A percentile compares a stretch with the other conserved stretches of the same genome.
Conservation (phyloP, 2,329 filamentous ascomycete genomes). For the Hymenoscyphus scutula region DNA sequence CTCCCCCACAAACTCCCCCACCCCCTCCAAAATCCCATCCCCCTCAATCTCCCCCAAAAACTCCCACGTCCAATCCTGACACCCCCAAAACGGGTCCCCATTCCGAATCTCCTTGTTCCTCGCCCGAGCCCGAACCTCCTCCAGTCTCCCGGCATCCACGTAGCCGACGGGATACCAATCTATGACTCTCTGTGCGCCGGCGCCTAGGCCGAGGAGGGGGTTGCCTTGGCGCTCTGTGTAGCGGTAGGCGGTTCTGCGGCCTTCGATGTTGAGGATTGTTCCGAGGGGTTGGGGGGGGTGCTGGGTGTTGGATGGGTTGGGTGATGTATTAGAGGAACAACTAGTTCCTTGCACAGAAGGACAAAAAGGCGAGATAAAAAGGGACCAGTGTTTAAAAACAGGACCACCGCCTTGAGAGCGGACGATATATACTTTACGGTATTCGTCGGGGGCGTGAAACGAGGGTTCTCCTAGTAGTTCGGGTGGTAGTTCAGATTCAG, state of each 20-base stretch:
- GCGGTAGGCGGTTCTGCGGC: background rate
- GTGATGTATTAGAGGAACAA: too few relatives aligned
- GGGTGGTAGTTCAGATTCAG: too few relatives aligned
- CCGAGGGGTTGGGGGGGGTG: background rate
- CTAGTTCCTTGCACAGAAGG: too few relatives aligned
- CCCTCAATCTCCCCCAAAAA: background rate
- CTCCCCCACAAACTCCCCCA: background rate
- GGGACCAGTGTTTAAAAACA: background rate
- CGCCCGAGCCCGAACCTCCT: background rate
- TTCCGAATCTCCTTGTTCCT: background rate
- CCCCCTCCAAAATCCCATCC: background rate
- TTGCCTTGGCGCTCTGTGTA: background rate
- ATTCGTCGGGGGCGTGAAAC: background rate
- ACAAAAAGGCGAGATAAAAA: background rate
- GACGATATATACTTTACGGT: background rate
- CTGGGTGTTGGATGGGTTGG: too few relatives aligned
- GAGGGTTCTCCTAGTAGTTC: too few relatives aligned
- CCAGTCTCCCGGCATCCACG: background rate
- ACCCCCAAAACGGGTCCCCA: background rate
- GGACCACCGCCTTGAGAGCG: background rate
- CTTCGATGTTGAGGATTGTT: background rate
- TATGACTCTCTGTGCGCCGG: background rate
- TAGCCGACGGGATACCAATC: background rate
- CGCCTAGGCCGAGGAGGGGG: too few relatives aligned
- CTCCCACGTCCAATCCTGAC: slow-evolving; percentile 1